Evolutionary conservation across 306 rosid species (phyloP), one percentile per base, ranked within the genome.

Genomic region (Trifolium fragiferum): DNA sequence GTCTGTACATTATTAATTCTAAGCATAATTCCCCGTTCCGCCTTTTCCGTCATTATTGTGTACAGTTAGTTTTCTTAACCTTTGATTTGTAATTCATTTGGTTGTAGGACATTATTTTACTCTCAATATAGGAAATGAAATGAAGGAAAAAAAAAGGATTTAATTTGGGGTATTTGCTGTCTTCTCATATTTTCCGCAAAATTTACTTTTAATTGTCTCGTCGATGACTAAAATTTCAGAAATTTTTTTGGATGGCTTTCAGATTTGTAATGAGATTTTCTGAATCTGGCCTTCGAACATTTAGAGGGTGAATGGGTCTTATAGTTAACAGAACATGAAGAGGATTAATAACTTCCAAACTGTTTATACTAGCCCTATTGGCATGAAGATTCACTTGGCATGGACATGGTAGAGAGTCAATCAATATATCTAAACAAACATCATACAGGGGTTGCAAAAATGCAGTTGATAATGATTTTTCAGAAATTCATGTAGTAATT

Each of bases 41-140:
- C 81, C 18, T 75, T 16, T 76, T 73, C 79, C 21, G 75, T 78
- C 84, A 92, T 92, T 92, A 84, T 86, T 85, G 82, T 90, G 96
- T 92, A 92, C 90, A 90, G 97, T 79, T 79, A 90, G 97, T 79
- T 79, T 80, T 86, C 67, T 81, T 74, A 77, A 77, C 80, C 73
- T 64, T 73, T 84, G 83, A 82, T 86, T 83, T 87, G 84, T 81
- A 81, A 88, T 92, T 87, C 88, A 78, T 88, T 82, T 66, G 72
- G 51, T 76, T 84, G 84, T 81, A 84, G 87, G 89, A 76, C 80
- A 82, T 88, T 86, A 73, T 80, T 86, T 86, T 46, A 81, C 85
- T 70, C 86, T 84, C 73, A 63, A 72, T 66, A 78, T 66, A 78
- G 7, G 20, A 74, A 37, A 21, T 72, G 79, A 71, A 78, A 75